A percentile compares a stretch with the other conserved stretches of the same genome.
Evolutionary conservation across 2,329 filamentous ascomycete species (phyloP).

Genomic region (Pseudocercospora macadamiae): DNA sequence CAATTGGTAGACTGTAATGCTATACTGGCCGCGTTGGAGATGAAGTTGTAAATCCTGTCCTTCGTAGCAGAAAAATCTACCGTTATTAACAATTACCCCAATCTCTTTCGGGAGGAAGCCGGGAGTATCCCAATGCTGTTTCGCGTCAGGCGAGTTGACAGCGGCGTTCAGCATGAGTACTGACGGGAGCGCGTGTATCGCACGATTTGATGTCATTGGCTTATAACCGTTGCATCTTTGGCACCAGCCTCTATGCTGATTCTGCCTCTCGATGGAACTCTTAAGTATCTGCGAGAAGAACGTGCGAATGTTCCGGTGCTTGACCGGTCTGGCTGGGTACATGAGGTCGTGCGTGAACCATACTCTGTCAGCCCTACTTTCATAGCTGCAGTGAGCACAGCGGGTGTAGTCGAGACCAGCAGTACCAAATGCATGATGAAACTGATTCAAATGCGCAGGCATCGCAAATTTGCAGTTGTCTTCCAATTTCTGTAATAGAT

Average conservation of each 20-base stretch:
- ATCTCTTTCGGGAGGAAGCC: conserved; percentile 94
- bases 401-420: conserved; percentile 73
- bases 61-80: conserved; percentile 94
- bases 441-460: conserved; percentile 55
- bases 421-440: conserved; percentile 76
- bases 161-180: conserved; percentile 88
- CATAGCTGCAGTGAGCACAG: conserved; percentile 84
- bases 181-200: conserved; percentile 76
- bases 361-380: conserved; percentile 77
- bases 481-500: conserved; percentile 76
- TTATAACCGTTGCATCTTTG: conserved; percentile 89
- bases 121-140: conserved; percentile 82
- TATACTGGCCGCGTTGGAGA: conserved; percentile 75
- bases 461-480: conserved; percentile 62
- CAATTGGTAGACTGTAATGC: conserved; percentile 86
- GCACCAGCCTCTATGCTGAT: conserved; percentile 90
- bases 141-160: conserved; percentile 72
- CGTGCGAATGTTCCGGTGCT: conserved; percentile 34
- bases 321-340: conserved; percentile 42
- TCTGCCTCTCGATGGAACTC: conserved; percentile 85
- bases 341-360: conserved; percentile 61
- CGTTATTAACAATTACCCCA: conserved; percentile 84
- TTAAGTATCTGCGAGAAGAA: conserved; percentile 90
- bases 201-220: conserved; percentile 80
- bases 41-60: conserved; percentile 84